Evolutionary conservation across 768 basidiomycete species (phyloP).

Genomic region (Pisolithus microcarpus): DNA sequence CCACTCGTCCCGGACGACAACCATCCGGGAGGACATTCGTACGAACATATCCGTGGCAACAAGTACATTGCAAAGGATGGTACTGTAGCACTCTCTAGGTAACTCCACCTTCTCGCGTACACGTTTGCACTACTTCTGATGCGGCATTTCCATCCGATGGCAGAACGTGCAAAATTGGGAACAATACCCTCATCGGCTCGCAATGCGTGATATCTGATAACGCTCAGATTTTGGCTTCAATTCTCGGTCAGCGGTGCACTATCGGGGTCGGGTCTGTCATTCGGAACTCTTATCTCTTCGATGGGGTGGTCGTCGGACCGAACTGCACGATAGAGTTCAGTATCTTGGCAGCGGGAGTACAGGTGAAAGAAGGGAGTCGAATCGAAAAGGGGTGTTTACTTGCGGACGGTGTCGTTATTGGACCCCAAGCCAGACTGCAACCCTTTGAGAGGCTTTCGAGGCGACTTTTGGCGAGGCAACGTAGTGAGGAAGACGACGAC

Average conservation of each 20-base stretch:
- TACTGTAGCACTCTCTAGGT: conserved; percentile 81
- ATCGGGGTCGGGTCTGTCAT: conserved; percentile 70
- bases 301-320: conserved; percentile 64
- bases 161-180: conserved; percentile 77
- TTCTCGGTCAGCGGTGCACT: conserved; percentile 68
- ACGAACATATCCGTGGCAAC: conserved; percentile 84
- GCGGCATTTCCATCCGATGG: not conserved
- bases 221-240: conserved; percentile 61
- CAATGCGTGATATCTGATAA: conserved; percentile 60
- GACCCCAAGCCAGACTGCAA: conserved; percentile 57
- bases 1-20: conserved; percentile 94
- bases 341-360: conserved; percentile 76
- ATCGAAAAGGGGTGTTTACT: conserved; percentile 77
- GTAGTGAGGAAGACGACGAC: conserved; percentile 27
- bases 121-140: not conserved
- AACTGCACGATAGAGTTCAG: conserved; percentile 67
- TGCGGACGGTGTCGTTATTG: conserved; percentile 74
- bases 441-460: conserved; percentile 73
- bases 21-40: conserved; percentile 72
- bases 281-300: conserved; percentile 75
- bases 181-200: conserved; percentile 82
- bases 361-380: conserved; percentile 55
- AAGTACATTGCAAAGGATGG: conserved; percentile 80
- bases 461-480: conserved; percentile 29
- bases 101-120: conserved; percentile 1